These are phyloP conservation scores for Cladophialophora psammophila DNA, from an alignment of 2,329 filamentous ascomycete species.

Conservation along the genomic window DNA sequence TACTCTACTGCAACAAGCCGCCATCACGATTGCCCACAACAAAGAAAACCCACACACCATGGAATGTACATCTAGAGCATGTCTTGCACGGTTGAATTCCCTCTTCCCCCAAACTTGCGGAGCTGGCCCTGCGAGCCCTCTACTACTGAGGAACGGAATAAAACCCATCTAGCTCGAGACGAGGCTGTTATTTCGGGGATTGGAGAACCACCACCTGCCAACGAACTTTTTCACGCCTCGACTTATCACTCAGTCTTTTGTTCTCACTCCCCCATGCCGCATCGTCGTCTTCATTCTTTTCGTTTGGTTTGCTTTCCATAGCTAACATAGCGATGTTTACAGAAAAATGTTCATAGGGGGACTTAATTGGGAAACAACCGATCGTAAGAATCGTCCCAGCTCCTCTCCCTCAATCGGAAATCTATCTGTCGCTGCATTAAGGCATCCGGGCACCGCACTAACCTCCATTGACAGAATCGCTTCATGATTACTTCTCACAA, in stretches of 20 bases:
- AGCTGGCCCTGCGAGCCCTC: background rate
- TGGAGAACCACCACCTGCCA: background rate
- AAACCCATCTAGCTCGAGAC: background rate
- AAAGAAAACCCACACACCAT: slow-evolving; percentile 3
- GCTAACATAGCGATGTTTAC: slow-evolving; percentile 49
- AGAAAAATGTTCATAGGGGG: slow-evolving; percentile 99
- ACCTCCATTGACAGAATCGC: slow-evolving; percentile 71
- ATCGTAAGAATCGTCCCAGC: slow-evolving; percentile 70
- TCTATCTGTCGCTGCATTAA: background rate
- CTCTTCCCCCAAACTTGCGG: background rate
- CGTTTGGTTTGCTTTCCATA: slow-evolving; percentile 22
- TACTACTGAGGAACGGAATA: background rate
- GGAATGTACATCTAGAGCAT: slow-evolving; percentile 2
- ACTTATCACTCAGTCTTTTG: background rate
- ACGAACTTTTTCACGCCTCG: background rate
- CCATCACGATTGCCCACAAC: slow-evolving; percentile 16
- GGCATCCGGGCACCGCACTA: slow-evolving; percentile 10
- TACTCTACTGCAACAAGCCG: slow-evolving; percentile 12
- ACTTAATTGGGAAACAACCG: slow-evolving; percentile 98
- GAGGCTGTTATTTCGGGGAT: background rate
- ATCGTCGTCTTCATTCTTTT: background rate
- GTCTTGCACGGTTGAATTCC: background rate
- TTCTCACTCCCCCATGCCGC: background rate
- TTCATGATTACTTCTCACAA: slow-evolving; percentile 96
- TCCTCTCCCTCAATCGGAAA: slow-evolving; percentile 13